phyloP scores from a whole-genome alignment of 495 filamentous ascomycete species.

The Penicillium goetzii region DNA sequence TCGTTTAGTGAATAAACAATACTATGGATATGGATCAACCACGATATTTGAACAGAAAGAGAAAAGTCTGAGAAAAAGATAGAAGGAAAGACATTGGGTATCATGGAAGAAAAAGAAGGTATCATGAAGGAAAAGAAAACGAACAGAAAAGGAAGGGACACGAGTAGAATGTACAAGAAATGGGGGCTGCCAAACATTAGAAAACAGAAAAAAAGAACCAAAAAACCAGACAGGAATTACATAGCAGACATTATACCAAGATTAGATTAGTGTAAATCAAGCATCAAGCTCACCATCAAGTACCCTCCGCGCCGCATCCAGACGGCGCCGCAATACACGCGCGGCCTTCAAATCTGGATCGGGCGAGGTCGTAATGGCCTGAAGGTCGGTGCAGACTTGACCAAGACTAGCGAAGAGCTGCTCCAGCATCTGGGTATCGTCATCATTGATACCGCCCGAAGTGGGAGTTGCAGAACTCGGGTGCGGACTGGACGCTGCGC shows the following conservation, averaged over 20 bases:
- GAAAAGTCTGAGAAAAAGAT: not conserved
- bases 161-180: conserved; percentile 24
- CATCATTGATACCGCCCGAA: conserved; percentile 55
- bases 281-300: conserved; percentile 67
- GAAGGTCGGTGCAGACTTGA: conserved; percentile 67
- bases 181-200: conserved; percentile 16
- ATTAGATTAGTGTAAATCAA: conserved; percentile 23
- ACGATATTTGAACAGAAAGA: not conserved
- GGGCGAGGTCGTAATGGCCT: conserved; percentile 54
- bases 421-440: conserved; percentile 78
- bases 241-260: not conserved
- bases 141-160: conserved; percentile 20
- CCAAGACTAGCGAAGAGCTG: conserved; percentile 74
- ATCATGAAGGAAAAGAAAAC: conserved; percentile 11
- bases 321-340: conserved; percentile 63
- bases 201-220: conserved; percentile 6
- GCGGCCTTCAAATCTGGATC: conserved; percentile 61
- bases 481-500: conserved; percentile 45
- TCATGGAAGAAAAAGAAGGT: conserved; percentile 24
- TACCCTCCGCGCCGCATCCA: conserved; percentile 73
- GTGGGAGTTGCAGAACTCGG: conserved; percentile 37
- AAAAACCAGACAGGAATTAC: conserved; percentile 7
- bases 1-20: conserved; percentile 1
- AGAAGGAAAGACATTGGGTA: conserved; percentile 29
- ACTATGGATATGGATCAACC: conserved; percentile 15